Conservation (phyloP, 192 early-diverging fungal species). For the Coemansia sp. region DNA sequence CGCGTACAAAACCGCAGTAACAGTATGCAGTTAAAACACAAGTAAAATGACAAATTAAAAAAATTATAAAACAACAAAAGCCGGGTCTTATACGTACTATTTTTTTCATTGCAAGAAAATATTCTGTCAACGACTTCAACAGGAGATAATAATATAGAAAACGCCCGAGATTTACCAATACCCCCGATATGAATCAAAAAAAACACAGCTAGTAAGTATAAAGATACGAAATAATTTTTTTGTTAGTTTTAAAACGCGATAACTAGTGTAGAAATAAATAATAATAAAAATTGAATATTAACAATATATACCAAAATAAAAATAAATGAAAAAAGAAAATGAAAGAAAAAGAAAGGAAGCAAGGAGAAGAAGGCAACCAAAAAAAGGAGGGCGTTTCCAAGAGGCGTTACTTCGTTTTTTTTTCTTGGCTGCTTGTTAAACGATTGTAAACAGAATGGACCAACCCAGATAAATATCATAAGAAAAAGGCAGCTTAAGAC, state of each 20-base stretch:
- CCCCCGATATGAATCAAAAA: too few relatives aligned
- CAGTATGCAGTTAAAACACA: background rate
- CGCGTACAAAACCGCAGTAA: background rate
- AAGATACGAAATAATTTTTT: too few relatives aligned
- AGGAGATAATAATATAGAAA: background rate
- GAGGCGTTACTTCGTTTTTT: background rate
- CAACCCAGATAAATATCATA: too few relatives aligned
- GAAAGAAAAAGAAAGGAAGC: background rate
- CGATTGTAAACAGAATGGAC: too few relatives aligned
- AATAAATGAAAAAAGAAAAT: background rate
- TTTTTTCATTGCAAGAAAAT: background rate
- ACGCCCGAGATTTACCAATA: too few relatives aligned
- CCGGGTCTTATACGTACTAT: background rate
- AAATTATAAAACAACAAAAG: background rate
- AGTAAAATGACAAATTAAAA: slow-evolving; percentile 2
- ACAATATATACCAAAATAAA: background rate
- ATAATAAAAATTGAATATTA: background rate
- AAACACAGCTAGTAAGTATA: too few relatives aligned
- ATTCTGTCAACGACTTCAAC: background rate
- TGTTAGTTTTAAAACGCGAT: too few relatives aligned
- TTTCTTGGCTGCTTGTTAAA: background rate
- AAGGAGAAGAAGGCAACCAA: background rate
- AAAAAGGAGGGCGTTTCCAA: background rate
- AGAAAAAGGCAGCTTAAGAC: too few relatives aligned
- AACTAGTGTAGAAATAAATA: too few relatives aligned